Evolutionary conservation across 805 yeast genomes (phyloP), one percentile per base, ranked within the genome.

Genomic region (Wickerhamiella brachini): DNA sequence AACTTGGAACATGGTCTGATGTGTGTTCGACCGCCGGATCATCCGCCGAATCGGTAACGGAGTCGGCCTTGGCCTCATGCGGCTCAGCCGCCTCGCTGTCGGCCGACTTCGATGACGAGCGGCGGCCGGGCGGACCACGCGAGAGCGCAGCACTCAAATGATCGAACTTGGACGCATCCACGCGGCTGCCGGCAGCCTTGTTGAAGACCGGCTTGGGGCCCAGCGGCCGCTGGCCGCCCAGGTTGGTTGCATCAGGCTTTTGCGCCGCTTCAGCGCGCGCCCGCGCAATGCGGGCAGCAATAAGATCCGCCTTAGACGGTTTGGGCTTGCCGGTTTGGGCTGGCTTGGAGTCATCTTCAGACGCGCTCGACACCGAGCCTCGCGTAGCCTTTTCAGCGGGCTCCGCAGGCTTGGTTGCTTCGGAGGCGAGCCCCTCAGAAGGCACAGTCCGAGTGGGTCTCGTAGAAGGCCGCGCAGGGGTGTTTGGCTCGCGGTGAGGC

Each of bases 91-190:
- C 44, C 4, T 39, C 38, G 12, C 31, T 44, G 38, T 17, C 44
- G 5, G 8, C 20, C 17, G 37, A 13, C 15, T 20, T 21, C 10
- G 49, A 37, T 2, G 24, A 22, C 47, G 18, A 41, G 38, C n/a
- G 53, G 22, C 22, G 37, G 44, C 44, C 56, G 24, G 60, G 59
- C 1, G 61, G 60, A 5, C 62, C 62, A 9, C 52, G 48, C 2
- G 61, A 53, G 9, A 60, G 56, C 3, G 60, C 62, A 0, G 59
- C 56, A 34, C 51, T 58, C 47, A 60, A 47, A 23, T 59, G 56
- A 6, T 57, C 58, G 20, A 58, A 57, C 50, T 52, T 48, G 1
- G 61, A 50, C 12, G 57, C 47, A 29, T 52, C 57, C 26, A 57
- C 21, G 1, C 54, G 53, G 38, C 38, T 31, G 1, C 56, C 57